Conservation (phyloP, 2,329 filamentous ascomycete species). For the Colletotrichum neosansevieriae region DNA sequence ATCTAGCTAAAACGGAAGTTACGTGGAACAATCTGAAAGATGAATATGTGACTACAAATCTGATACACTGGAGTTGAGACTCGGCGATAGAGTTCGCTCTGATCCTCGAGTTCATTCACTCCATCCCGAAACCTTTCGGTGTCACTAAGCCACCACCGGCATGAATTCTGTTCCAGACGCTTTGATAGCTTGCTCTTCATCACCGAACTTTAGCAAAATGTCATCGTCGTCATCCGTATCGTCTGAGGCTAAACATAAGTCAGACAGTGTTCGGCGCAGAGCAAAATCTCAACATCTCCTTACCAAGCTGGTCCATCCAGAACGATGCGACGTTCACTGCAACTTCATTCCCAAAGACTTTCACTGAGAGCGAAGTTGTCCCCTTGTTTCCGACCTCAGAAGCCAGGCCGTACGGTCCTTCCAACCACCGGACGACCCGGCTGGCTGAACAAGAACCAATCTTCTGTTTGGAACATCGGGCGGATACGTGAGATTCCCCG, state of each 20-base stretch:
- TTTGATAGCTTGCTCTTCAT: neutral
- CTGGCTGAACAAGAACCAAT: neutral
- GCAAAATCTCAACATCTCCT: neutral
- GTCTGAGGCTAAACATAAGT: neutral
- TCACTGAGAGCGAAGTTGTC: neutral
- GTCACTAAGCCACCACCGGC: too few relatives aligned
- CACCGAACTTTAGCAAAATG: neutral
- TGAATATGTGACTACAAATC: too few relatives aligned
- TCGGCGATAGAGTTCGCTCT: too few relatives aligned
- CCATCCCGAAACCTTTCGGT: too few relatives aligned
- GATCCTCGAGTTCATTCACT: too few relatives aligned
- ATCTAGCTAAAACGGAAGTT: too few relatives aligned
- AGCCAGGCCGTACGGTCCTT: neutral
- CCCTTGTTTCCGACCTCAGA: neutral
- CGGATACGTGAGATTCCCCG: neutral
- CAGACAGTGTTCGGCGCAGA: neutral
- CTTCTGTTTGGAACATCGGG: neutral
- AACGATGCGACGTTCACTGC: neutral
- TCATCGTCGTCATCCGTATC: neutral
- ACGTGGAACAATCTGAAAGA: too few relatives aligned
- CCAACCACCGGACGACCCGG: neutral
- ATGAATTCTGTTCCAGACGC: too few relatives aligned
- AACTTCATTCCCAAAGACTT: neutral
- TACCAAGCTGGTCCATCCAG: slow-evolving; percentile 6
- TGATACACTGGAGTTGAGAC: too few relatives aligned